Conservation (phyloP, 352 stramenopile genomes). For the Pythium chondricola region DNA sequence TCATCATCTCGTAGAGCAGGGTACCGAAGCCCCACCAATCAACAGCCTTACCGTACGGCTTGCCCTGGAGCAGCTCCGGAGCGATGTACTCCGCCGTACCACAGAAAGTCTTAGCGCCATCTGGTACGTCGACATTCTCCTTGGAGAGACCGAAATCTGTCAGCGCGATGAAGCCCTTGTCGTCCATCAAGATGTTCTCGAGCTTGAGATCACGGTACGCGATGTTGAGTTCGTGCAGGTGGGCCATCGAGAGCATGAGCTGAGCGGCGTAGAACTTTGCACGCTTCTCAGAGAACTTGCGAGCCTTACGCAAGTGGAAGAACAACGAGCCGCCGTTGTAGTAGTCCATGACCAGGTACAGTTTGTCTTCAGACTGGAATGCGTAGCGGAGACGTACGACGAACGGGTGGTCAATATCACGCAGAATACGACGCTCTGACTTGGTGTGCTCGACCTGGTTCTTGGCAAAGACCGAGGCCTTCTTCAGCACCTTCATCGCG, state of each 20-base stretch:
- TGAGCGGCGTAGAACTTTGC: conserved; percentile 89
- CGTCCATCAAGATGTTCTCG: conserved; percentile 94
- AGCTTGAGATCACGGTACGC: conserved; percentile 94
- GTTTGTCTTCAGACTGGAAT: conserved; percentile 91
- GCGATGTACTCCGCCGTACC: conserved; percentile 92
- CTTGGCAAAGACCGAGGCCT: conserved; percentile 87
- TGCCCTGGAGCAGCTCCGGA: conserved; percentile 84
- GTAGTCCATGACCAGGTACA: conserved; percentile 93
- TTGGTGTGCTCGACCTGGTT: conserved; percentile 93
- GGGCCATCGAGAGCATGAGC: conserved; percentile 87
- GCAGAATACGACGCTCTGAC: conserved; percentile 86
- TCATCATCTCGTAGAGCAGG: conserved; percentile 95
- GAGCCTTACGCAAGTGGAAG: conserved; percentile 88
- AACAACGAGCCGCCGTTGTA: conserved; percentile 91
- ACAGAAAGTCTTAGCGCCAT: conserved; percentile 90
- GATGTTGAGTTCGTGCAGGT: conserved; percentile 92
- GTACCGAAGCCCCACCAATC: conserved; percentile 94
- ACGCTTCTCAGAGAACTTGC: conserved; percentile 86
- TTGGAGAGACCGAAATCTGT: conserved; percentile 93
- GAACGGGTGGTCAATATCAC: conserved; percentile 90
- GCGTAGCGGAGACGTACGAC: conserved; percentile 91
- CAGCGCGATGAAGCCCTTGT: conserved; percentile 89
- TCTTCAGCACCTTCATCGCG: conserved; percentile 93
- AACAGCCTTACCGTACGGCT: conserved; percentile 87
- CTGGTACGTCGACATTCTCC: conserved; percentile 82